phyloP scores from a whole-genome alignment of 371 early-diverging fungal species.

The Amoeboaphelidium protococcarum region DNA sequence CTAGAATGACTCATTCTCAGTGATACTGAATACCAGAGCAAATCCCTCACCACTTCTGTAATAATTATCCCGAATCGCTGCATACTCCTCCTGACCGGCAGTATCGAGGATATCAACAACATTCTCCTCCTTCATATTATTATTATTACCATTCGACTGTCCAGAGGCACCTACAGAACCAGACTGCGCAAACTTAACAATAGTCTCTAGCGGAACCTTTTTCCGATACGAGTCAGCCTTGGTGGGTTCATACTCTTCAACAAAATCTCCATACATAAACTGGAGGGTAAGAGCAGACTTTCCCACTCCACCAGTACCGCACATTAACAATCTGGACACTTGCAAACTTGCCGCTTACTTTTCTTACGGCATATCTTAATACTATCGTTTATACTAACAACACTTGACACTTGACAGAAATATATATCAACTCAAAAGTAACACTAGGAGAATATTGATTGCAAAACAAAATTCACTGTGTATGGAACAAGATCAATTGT shows the following conservation, averaged over 20 bases:
- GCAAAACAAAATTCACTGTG: no score
- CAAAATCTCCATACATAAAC: constrained; percentile 79
- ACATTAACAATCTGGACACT: constrained; percentile 49
- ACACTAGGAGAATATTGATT: no score
- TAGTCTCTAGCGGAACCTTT: constrained; percentile 15
- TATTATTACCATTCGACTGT: no score
- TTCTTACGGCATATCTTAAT: no score
- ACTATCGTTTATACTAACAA: no score
- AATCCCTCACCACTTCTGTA: constrained; percentile 76
- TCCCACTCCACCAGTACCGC: constrained; percentile 76
- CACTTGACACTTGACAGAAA: no score
- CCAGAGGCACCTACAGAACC: no score
- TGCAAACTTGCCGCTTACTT: no score
- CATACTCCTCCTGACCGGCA: constrained; percentile 62
- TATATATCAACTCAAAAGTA: no score
- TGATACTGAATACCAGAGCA: constrained; percentile 55
- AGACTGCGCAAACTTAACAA: no score
- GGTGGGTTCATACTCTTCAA: constrained; percentile 86
- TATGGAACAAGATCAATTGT: no score
- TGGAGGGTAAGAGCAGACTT: constrained; percentile 74
- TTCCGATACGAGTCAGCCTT: constrained; percentile 65
- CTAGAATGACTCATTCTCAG: constrained; percentile 48
- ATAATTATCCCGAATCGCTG: constrained; percentile 44
- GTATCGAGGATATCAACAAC: constrained; percentile 79
- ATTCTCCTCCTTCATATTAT: no score